phyloP scores from a whole-genome alignment of 1,139 yeast genomes.

The Suzukiozyma palmioleophila region DNA sequence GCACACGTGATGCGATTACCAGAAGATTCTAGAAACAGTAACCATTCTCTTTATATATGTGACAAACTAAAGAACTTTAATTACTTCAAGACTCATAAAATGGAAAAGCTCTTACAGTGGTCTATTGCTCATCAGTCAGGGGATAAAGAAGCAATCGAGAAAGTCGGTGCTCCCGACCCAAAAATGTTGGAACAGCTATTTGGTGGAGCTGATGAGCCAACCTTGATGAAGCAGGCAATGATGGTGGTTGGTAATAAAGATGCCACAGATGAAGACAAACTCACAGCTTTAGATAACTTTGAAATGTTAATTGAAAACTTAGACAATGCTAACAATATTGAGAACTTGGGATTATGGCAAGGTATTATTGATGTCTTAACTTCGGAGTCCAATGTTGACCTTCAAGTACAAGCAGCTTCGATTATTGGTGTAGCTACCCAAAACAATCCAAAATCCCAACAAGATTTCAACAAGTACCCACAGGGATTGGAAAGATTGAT shows the following conservation, averaged over 20 bases:
- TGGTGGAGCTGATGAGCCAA: conserved; percentile 82
- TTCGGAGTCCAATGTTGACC: conserved; percentile 31
- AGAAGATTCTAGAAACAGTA: neutral
- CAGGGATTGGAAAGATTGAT: conserved; percentile 47
- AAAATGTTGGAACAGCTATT: conserved; percentile 71
- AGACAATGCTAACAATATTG: conserved; percentile 92
- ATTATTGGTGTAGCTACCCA: conserved; percentile 90
- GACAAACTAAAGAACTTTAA: too few species aligned
- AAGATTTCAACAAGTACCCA: conserved; percentile 51
- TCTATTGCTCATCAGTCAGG: conserved; percentile 75
- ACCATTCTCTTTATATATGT: too few species aligned
- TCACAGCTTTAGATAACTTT: conserved; percentile 82
- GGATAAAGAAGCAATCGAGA: conserved; percentile 58
- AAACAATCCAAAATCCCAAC: conserved; percentile 75
- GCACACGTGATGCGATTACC: neutral
- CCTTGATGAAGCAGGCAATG: conserved; percentile 75
- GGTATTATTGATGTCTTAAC: conserved; percentile 49
- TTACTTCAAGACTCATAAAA: conserved; percentile 16
- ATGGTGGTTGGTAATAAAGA: conserved; percentile 58
- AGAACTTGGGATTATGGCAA: conserved; percentile 78
- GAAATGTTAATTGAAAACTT: conserved; percentile 92
- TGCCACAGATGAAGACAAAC: conserved; percentile 57
- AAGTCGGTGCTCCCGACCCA: conserved; percentile 71
- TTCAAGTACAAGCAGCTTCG: conserved; percentile 62
- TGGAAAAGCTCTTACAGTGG: conserved; percentile 93